These are phyloP conservation scores for Clathrospora elynae DNA, from an alignment of 2,329 filamentous ascomycete species.

Conservation along the genomic window DNA sequence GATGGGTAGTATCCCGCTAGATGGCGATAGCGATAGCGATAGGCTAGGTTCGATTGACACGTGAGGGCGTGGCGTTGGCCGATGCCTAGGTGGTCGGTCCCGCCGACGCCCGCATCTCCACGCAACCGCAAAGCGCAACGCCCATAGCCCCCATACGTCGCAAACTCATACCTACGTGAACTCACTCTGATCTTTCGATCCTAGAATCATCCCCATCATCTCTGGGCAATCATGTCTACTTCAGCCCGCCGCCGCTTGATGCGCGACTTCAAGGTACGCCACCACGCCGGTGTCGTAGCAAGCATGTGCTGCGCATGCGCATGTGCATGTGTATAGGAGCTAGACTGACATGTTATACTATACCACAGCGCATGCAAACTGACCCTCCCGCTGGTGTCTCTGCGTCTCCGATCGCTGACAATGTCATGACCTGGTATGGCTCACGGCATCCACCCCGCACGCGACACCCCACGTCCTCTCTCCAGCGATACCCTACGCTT, in stretches of 20 bases:
- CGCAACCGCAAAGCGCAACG: background rate
- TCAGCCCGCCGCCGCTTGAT: constrained; percentile 94
- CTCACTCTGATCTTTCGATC: background rate
- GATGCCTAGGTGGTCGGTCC: too few species aligned
- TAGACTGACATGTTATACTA: background rate
- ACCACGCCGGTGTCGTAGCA: constrained; percentile 15
- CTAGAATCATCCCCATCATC: background rate
- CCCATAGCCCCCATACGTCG: constrained; percentile 5
- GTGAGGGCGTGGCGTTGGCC: constrained; percentile 22
- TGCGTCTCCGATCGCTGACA: constrained; percentile 92
- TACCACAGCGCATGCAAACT: constrained; percentile 89
- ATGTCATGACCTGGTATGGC: constrained; percentile 91
- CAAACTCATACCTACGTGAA: background rate
- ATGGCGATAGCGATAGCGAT: constrained; percentile 6
- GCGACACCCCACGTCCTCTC: constrained; percentile 23
- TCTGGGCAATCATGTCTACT: constrained; percentile 71
- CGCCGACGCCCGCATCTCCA: too few species aligned
- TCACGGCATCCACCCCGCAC: constrained; percentile 27
- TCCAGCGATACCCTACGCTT: background rate
- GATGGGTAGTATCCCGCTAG: constrained; percentile 4
- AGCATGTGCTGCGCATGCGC: constrained; percentile 4
- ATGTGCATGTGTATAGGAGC: too few species aligned
- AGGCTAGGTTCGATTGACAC: constrained; percentile 13
- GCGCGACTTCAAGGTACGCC: constrained; percentile 95
- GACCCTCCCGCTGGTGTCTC: constrained; percentile 97